Conservation (phyloP, 2,329 filamentous ascomycete species). For the Neofusicoccum parvum region DNA sequence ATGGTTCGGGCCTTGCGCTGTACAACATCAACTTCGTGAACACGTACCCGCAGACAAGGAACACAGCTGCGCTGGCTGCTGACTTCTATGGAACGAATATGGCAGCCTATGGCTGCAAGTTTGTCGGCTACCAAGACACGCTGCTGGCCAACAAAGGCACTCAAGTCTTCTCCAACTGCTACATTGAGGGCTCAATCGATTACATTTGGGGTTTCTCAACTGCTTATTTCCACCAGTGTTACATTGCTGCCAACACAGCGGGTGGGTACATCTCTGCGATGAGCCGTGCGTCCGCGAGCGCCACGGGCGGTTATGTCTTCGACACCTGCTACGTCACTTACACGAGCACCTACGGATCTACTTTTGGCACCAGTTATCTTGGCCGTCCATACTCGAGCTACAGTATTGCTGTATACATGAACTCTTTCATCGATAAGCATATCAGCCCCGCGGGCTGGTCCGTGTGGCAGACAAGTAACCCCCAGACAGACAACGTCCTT, state of each 20-base stretch:
- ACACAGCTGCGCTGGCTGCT: conserved; percentile 56
- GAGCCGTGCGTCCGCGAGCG: conserved; percentile 28
- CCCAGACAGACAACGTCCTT: conserved; percentile 20
- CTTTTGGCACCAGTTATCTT: conserved; percentile 44
- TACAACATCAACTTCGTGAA: conserved; percentile 63
- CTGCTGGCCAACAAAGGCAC: conserved; percentile 41
- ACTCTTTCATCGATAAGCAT: conserved; percentile 53
- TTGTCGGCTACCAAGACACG: conserved; percentile 60
- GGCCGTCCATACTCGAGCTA: conserved; percentile 54
- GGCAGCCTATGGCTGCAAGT: conserved; percentile 57
- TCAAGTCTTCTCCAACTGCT: conserved; percentile 50
- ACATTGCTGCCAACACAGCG: conserved; percentile 14
- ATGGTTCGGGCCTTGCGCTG: conserved; percentile 52
- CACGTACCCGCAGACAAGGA: conserved; percentile 26
- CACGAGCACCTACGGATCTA: conserved; percentile 36
- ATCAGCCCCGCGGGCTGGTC: conserved; percentile 61
- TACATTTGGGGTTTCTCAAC: conserved; percentile 58
- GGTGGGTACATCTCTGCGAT: conserved; percentile 29
- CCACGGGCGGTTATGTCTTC: conserved; percentile 54
- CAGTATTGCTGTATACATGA: conserved; percentile 51
- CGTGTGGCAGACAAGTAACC: conserved; percentile 40
- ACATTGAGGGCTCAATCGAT: conserved; percentile 59
- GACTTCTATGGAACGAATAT: conserved; percentile 45
- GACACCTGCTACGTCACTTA: conserved; percentile 50
- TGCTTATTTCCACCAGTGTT: conserved; percentile 30